phyloP scores from a whole-genome alignment of 495 filamentous ascomycete genomes.

The Daldinia bambusicola region DNA sequence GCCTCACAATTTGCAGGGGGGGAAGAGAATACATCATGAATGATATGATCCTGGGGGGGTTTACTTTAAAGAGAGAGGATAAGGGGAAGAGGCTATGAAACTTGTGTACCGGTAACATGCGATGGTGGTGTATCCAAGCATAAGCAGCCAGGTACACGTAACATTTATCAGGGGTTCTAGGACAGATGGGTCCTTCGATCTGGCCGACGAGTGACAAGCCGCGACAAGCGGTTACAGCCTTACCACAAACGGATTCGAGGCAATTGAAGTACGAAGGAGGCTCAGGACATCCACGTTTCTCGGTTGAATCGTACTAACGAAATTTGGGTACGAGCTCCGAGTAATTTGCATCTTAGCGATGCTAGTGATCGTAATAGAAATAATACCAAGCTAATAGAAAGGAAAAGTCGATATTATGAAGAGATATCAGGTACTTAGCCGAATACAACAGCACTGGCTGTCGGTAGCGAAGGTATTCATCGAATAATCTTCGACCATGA shows the following conservation, averaged over 20 bases:
- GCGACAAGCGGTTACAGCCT: constrained; percentile 39
- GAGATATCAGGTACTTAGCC: background rate
- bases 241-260: constrained; percentile 33
- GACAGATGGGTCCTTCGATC: constrained; percentile 33
- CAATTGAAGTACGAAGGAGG: constrained; percentile 19
- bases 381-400: background rate
- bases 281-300: constrained; percentile 9
- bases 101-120: constrained; percentile 30
- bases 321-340: background rate
- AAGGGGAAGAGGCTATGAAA: constrained; percentile 6
- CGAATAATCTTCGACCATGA: background rate
- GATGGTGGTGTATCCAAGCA: constrained; percentile 13
- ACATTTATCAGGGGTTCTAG: constrained; percentile 32
- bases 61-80: constrained; percentile 13
- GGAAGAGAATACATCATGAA: constrained; percentile 26
- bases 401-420: background rate
- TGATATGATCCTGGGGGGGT: constrained; percentile 39
- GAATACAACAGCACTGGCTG: constrained; percentile 14
- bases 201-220: constrained; percentile 21
- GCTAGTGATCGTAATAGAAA: background rate
- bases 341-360: background rate
- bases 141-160: constrained; percentile 27
- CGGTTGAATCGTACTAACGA: background rate
- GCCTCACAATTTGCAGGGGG: constrained; percentile 26
- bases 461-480: background rate